Evolutionary conservation across 106 monocot species (phyloP).

Genomic region (Narthecium ossifragum): DNA sequence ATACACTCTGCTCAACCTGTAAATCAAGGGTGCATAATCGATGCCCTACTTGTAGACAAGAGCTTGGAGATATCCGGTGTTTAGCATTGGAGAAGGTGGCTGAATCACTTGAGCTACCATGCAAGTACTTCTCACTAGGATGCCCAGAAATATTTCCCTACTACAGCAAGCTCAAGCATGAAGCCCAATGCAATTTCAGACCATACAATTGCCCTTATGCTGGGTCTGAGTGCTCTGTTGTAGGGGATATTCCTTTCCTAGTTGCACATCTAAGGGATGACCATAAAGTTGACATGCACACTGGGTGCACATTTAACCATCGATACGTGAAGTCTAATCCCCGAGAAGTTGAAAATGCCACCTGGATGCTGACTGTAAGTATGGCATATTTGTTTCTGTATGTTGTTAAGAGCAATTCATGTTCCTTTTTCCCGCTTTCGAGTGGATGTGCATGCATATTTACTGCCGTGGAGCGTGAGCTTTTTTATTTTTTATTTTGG

Average conservation of each 20-base stretch:
- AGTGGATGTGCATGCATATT: too few species aligned
- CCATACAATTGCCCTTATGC: neutral
- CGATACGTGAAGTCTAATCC: neutral
- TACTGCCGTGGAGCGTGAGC: too few species aligned
- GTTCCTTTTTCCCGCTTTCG: too few species aligned
- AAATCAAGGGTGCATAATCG: neutral
- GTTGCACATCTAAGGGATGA: neutral
- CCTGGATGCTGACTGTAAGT: slow-evolving; percentile 1
- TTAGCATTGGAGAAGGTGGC: slow-evolving; percentile 1
- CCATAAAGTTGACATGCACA: neutral
- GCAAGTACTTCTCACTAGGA: neutral
- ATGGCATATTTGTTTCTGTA: too few species aligned
- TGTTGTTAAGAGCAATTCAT: too few species aligned
- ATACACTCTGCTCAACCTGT: slow-evolving; percentile 1
- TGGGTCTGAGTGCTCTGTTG: neutral
- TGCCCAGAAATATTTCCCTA: neutral
- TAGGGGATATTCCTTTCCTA: neutral
- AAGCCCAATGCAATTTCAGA: neutral
- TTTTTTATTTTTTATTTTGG: too few species aligned
- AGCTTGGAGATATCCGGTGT: neutral
- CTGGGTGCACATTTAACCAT: slow-evolving; percentile 1
- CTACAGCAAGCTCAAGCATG: slow-evolving; percentile 1
- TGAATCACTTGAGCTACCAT: neutral
- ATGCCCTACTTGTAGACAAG: slow-evolving; percentile 1
- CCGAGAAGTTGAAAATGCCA: slow-evolving; percentile 1